Conservation (phyloP, 2,329 filamentous ascomycete genomes). For the Fusarium buxicola region DNA sequence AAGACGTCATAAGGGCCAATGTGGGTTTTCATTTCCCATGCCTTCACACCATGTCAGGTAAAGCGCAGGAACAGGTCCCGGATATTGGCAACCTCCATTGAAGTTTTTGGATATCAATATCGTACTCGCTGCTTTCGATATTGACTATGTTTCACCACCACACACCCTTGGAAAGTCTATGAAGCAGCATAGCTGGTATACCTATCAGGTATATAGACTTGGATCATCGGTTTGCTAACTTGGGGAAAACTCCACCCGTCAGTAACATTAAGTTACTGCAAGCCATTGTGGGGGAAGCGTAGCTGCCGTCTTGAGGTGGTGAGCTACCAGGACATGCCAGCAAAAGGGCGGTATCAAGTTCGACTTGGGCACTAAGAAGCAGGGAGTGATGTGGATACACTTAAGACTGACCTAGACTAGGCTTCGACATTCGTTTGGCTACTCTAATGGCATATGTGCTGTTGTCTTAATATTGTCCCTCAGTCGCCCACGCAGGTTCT, state of each 20-base stretch:
- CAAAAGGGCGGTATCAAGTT: not conserved
- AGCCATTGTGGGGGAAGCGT: not conserved
- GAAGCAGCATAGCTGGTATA: not conserved
- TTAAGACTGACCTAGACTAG: too few species aligned
- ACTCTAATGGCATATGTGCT: too few species aligned
- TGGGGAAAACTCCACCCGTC: conserved; percentile 13
- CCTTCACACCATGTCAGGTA: too few species aligned
- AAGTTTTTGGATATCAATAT: too few species aligned
- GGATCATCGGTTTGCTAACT: conserved; percentile 4
- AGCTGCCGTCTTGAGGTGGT: not conserved
- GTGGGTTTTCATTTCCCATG: too few species aligned
- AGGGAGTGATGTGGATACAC: not conserved
- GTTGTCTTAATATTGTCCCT: too few species aligned
- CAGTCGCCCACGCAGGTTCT: too few species aligned
- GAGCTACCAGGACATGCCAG: not conserved
- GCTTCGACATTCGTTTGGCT: not conserved
- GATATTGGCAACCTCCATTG: too few species aligned
- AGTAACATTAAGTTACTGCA: not conserved
- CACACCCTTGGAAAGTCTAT: not conserved
- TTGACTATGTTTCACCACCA: not conserved
- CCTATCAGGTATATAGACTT: conserved; percentile 10
- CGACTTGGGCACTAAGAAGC: not conserved
- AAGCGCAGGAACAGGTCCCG: too few species aligned
- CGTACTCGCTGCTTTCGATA: too few species aligned
- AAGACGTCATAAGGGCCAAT: too few species aligned